These are phyloP conservation scores for Schizonepeta tenuifolia DNA, from an alignment of 257 asterid genomes.

Conservation along the genomic window DNA sequence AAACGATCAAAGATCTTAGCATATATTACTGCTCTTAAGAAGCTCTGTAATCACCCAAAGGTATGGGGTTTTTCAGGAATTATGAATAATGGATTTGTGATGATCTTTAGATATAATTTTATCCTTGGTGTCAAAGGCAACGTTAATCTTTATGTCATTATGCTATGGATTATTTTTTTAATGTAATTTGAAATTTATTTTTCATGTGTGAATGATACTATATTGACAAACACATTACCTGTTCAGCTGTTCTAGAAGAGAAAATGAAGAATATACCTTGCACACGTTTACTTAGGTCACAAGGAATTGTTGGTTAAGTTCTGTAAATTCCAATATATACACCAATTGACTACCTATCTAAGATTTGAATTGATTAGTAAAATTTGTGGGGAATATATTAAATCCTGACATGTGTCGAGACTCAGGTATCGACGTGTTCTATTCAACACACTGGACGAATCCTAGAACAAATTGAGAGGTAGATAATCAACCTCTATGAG, in stretches of 20 bases:
- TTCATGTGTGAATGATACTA: conserved; percentile 9
- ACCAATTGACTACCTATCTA: conserved; percentile 3
- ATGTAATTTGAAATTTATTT: conserved; percentile 9
- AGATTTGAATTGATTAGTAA: not conserved
- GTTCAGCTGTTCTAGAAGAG: conserved; percentile 13
- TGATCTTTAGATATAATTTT: conserved; percentile 25
- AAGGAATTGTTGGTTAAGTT: conserved; percentile 8
- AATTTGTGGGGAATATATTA: conserved; percentile 9
- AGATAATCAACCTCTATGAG: not conserved
- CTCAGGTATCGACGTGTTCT: no score
- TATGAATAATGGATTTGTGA: conserved; percentile 11
- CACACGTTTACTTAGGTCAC: not conserved
- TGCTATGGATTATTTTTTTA: not conserved
- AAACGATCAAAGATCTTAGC: conserved; percentile 85
- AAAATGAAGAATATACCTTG: conserved; percentile 23
- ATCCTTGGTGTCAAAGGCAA: conserved; percentile 29
- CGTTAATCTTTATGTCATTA: conserved; percentile 10
- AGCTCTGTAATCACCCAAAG: conserved; percentile 99
- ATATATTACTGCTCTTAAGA: conserved; percentile 92
- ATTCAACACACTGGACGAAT: not conserved
- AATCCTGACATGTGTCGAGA: not conserved
- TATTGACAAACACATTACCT: conserved; percentile 16
- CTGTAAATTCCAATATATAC: not conserved
- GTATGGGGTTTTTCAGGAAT: conserved; percentile 42
- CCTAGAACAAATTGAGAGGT: not conserved